These are phyloP conservation scores for Acanthamoeba healyi DNA, from an alignment of 208 protist species.

Conservation along the genomic window DNA sequence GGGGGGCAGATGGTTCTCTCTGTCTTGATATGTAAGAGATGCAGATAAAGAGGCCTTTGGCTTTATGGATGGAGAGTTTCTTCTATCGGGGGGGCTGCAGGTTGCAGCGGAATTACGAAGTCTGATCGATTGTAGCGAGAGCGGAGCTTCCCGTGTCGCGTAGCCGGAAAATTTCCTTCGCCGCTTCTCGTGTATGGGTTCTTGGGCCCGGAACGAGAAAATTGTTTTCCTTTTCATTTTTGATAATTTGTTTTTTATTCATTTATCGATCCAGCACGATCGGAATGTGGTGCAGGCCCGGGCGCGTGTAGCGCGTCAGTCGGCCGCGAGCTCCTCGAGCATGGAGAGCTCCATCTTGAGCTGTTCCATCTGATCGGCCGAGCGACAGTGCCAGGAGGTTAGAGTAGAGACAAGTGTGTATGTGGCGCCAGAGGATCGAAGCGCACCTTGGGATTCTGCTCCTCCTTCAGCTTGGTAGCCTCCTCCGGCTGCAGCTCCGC, in stretches of 20 bases:
- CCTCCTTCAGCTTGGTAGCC: background rate
- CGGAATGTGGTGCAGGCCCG: too few relatives aligned
- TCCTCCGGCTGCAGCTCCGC: background rate
- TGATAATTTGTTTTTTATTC: too few relatives aligned
- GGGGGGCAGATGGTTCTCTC: too few relatives aligned
- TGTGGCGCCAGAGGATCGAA: background rate
- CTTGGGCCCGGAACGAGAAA: background rate
- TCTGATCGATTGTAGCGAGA: background rate
- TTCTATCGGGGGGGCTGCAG: too few relatives aligned
- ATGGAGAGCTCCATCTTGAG: constrained; percentile 26
- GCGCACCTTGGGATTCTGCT: constrained; percentile 13
- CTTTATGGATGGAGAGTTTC: background rate
- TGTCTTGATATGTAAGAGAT: background rate
- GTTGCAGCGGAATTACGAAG: background rate
- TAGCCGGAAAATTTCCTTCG: background rate
- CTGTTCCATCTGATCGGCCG: constrained; percentile 1
- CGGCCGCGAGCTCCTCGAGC: background rate
- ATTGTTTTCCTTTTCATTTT: too few relatives aligned
- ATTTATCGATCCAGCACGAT: background rate
- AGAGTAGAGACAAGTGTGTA: background rate
- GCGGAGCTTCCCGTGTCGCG: background rate
- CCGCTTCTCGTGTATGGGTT: background rate
- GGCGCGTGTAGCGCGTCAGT: too few relatives aligned
- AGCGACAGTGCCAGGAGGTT: background rate
- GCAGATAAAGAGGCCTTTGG: background rate